These are phyloP conservation scores for Talaromyces atroroseus DNA, from an alignment of 2,329 filamentous ascomycete genomes.

Conservation along the genomic window DNA sequence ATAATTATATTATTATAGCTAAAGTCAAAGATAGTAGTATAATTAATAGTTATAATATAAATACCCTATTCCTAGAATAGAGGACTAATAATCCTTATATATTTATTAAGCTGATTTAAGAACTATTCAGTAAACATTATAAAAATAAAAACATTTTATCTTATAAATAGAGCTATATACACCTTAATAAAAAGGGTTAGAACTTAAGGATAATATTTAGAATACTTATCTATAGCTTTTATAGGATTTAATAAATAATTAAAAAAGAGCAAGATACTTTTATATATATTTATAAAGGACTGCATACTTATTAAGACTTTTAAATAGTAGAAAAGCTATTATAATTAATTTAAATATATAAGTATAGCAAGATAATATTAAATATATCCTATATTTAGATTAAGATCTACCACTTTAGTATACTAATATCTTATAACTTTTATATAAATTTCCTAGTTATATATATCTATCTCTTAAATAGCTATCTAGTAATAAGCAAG, in stretches of 20 bases:
- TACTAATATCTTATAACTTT: constrained; percentile 79
- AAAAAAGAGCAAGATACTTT: constrained; percentile 53
- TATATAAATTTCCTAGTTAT: constrained; percentile 75
- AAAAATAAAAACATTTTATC: constrained; percentile 33
- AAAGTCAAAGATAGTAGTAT: constrained; percentile 53
- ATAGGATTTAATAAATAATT: constrained; percentile 44
- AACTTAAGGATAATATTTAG: constrained; percentile 19
- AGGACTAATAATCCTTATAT: constrained; percentile 43
- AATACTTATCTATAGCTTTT: constrained; percentile 26
- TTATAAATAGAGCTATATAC: constrained; percentile 47
- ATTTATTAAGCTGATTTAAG: constrained; percentile 40
- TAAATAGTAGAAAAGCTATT: constrained; percentile 56
- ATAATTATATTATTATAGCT: constrained; percentile 37
- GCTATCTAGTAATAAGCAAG: constrained; percentile 83
- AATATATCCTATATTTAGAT: constrained; percentile 68
- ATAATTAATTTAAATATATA: constrained; percentile 51
- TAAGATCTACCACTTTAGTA: constrained; percentile 69
- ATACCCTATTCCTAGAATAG: constrained; percentile 51
- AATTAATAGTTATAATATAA: constrained; percentile 50
- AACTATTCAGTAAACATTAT: constrained; percentile 36
- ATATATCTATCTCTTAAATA: constrained; percentile 74
- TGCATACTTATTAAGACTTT: constrained; percentile 52
- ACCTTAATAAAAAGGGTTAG: constrained; percentile 49
- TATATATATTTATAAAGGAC: constrained; percentile 52
- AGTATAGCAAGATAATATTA: constrained; percentile 80